Base-by-base conservation (phyloP, 768 basidiomycete species). In the Nidularia sp. region DNA sequence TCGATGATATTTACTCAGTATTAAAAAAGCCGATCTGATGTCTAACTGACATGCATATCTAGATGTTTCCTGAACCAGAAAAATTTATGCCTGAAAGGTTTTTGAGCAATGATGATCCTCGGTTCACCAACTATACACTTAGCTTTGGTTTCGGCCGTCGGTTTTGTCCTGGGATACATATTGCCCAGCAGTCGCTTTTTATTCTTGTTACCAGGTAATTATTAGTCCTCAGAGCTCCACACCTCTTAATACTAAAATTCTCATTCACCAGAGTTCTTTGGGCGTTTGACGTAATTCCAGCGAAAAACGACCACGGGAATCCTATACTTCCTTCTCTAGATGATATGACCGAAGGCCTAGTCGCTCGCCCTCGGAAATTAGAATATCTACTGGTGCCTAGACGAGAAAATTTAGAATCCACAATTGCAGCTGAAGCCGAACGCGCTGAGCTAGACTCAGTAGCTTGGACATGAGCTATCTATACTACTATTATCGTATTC, bases 331-430 rank as follows among this genome's bases (percentile, higher is more conserved):
- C 61, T 0, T 50, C 57, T 18, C 52, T 34, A 8, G 55, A 66
- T 12, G 50, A 57, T 12, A 57, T 62, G 42, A 51, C 53, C 9
- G 56, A 54, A 0, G 60, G 61, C 8, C 47, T 63, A 29, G 61
- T 60, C 12, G 45, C 60, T 39, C 58, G 55, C 9, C 64, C 64
- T 9, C 48, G 51, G 1, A 47, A 57, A 18, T 60, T 66, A 15
- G 45, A 50, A 7, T 63, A 61, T 54, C 25, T 25, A 10, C 46
- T 66, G 25, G 36, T 52, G 0, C 43, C 52, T 15, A 50, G 61
- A n/a, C 51, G 48, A 10, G 31, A 51, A 29, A 49, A 45, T 7
- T 34, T 32, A 29, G 33, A 53, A 15, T 25, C 48, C n/a, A 41
- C 63, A 2, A 57, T 62, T 50, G 10, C 29, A 44, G 39, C 36